phyloP scores from a whole-genome alignment of 441 rosid genomes.

The Euphorbia celastroides region DNA sequence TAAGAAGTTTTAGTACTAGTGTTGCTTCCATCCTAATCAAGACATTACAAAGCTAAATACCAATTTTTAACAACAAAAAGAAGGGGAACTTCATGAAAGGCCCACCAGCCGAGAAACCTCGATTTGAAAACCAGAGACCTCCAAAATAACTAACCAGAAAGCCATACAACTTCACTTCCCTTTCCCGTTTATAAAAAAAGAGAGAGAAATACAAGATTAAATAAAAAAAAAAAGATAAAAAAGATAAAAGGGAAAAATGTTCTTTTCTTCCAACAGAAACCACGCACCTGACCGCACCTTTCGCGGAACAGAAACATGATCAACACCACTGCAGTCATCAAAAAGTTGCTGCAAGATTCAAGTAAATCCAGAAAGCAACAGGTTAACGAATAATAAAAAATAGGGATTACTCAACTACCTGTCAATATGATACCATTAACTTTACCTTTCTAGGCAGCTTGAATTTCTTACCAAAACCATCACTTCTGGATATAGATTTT shows the following conservation, averaged over 20 bases:
- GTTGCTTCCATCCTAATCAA: constrained; percentile 63
- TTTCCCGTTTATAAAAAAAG: neutral
- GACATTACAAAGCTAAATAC: constrained; percentile 19
- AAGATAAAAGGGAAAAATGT: neutral
- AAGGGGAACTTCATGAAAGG: constrained; percentile 43
- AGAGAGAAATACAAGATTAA: no score
- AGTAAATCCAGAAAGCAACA: neutral
- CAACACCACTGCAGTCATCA: constrained; percentile 49
- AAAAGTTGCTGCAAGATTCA: constrained; percentile 32
- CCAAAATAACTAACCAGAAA: constrained; percentile 17
- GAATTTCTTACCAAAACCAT: constrained; percentile 32
- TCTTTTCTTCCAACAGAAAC: constrained; percentile 15
- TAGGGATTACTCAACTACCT: neutral
- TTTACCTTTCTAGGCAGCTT: constrained; percentile 55
- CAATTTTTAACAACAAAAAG: constrained; percentile 23
- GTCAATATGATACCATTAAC: neutral
- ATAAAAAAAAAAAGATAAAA: no score
- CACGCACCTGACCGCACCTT: constrained; percentile 90
- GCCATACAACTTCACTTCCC: neutral
- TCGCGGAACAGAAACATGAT: constrained; percentile 82
- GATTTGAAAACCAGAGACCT: constrained; percentile 17
- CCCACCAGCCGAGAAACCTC: constrained; percentile 28
- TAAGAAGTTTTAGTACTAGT: constrained; percentile 31
- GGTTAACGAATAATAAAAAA: neutral
- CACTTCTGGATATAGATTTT: constrained; percentile 9